A percentile compares a stretch with the other conserved stretches of the same genome.
Conservation (phyloP, 1,284 basidiomycete genomes). For the Apiotrichum laibachii region DNA sequence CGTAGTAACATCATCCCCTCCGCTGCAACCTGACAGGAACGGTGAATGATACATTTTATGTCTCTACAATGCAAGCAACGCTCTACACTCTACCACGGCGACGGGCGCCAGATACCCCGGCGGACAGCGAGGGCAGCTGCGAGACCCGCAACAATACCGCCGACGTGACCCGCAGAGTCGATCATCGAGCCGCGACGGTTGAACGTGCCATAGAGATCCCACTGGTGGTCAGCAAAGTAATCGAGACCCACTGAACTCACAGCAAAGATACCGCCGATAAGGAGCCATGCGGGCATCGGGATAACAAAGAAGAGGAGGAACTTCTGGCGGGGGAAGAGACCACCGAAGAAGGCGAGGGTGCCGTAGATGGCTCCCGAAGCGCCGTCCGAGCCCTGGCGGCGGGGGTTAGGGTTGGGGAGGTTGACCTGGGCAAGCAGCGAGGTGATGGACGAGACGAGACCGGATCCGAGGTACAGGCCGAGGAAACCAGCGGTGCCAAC, state of each 20-base stretch:
- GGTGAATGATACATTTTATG: background rate
- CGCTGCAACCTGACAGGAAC: too few relatives aligned
- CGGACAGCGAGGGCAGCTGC: slow-evolving; percentile 55
- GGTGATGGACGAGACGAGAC: slow-evolving; percentile 61
- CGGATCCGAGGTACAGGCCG: slow-evolving; percentile 70
- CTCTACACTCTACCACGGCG: slow-evolving; percentile 4
- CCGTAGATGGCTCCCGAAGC: slow-evolving; percentile 56
- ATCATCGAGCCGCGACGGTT: slow-evolving; percentile 36
- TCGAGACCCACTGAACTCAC: slow-evolving; percentile 31
- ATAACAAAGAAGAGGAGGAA: slow-evolving; percentile 79
- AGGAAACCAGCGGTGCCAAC: slow-evolving; percentile 71
- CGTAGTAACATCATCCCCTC: too few relatives aligned
- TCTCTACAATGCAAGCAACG: background rate
- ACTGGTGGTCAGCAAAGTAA: slow-evolving; percentile 19
- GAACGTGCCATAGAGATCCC: slow-evolving; percentile 24
- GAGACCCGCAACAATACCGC: slow-evolving; percentile 69
- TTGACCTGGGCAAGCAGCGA: slow-evolving; percentile 53
- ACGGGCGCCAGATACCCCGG: slow-evolving; percentile 2
- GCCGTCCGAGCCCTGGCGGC: slow-evolving; percentile 52
- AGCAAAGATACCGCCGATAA: slow-evolving; percentile 69
- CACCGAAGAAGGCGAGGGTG: slow-evolving; percentile 62
- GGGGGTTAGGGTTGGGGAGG: background rate
- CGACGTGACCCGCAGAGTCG: slow-evolving; percentile 76
- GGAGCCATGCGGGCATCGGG: slow-evolving; percentile 78
- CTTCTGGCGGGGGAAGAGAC: slow-evolving; percentile 65